These are phyloP conservation scores for Voacanga thouarsii DNA, from an alignment of 257 asterid species.

Conservation along the genomic window DNA sequence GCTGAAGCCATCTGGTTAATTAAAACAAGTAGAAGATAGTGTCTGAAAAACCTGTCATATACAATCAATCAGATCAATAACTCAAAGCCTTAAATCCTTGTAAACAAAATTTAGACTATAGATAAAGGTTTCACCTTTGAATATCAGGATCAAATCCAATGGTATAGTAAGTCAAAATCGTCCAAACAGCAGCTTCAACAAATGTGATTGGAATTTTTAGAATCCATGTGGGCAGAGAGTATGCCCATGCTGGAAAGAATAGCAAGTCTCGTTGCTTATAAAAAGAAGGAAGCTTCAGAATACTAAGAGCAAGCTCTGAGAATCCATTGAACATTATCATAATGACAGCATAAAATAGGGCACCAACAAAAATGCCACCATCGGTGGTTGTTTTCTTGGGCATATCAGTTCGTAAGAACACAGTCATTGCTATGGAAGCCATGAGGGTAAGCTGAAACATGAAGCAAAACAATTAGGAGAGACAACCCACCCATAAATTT, in stretches of 20 bases:
- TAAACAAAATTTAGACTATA: background rate
- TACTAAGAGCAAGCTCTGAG: conserved; percentile 75
- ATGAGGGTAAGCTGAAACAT: conserved; percentile 58
- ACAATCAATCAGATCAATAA: background rate
- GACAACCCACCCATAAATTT: background rate
- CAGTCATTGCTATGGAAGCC: conserved; percentile 68
- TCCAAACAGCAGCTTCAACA: conserved; percentile 73
- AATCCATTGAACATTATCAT: conserved; percentile 86
- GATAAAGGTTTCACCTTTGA: conserved; percentile 41
- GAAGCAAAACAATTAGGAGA: conserved; percentile 6
- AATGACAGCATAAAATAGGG: conserved; percentile 68
- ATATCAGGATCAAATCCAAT: conserved; percentile 87
- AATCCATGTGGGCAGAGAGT: conserved; percentile 81
- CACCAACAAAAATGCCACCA: conserved; percentile 82
- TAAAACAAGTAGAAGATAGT: conserved; percentile 58
- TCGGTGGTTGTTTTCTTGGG: conserved; percentile 55
- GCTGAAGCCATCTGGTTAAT: conserved; percentile 90
- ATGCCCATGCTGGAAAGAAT: conserved; percentile 88
- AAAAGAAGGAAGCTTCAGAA: conserved; percentile 78
- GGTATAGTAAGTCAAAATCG: conserved; percentile 69
- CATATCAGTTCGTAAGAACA: conserved; percentile 78
- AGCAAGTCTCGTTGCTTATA: conserved; percentile 86
- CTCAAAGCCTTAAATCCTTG: background rate
- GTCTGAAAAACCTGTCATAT: conserved; percentile 57
- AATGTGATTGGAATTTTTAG: conserved; percentile 70